phyloP scores from a whole-genome alignment of 116 monocot species.

The Iris pallida region DNA sequence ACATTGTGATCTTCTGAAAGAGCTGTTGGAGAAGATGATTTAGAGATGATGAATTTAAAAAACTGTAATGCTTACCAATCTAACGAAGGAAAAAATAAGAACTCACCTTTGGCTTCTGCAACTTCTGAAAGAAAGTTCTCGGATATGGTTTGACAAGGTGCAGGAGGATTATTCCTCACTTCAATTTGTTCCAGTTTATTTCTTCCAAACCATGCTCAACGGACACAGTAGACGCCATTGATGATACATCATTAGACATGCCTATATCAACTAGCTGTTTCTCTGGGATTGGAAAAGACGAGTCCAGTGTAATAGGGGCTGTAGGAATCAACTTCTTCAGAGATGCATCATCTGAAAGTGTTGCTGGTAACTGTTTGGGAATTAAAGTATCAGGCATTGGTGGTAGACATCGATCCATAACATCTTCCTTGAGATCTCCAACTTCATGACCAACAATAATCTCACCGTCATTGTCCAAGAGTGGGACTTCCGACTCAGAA shows the following conservation, averaged over 20 bases:
- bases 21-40: slow-evolving; percentile 9
- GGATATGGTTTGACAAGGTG: slow-evolving; percentile 12
- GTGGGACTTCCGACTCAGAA: slow-evolving; percentile 9
- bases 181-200: slow-evolving; percentile 25
- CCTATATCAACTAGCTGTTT: slow-evolving; percentile 9
- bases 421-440: slow-evolving; percentile 16
- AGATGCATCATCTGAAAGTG: slow-evolving; percentile 16
- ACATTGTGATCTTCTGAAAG: slow-evolving; percentile 15
- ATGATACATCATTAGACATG: slow-evolving; percentile 6
- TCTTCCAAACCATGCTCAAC: slow-evolving; percentile 36
- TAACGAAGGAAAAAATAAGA: neutral
- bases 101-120: slow-evolving; percentile 30
- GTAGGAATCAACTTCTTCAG: slow-evolving; percentile 24
- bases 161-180: slow-evolving; percentile 2
- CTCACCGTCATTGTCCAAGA: neutral
- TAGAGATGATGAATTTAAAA: neutral
- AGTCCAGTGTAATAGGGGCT: slow-evolving; percentile 5
- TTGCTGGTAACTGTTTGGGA: slow-evolving; percentile 1
- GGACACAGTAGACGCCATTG: slow-evolving; percentile 9
- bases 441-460: neutral
- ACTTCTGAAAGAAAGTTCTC: slow-evolving; percentile 19
- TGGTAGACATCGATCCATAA: slow-evolving; percentile 1
- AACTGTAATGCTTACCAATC: neutral
- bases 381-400: neutral
- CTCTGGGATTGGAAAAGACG: slow-evolving; percentile 12